These are phyloP conservation scores for Thymus quinquecostatus DNA, from an alignment of 257 asterid genomes.

Conservation along the genomic window DNA sequence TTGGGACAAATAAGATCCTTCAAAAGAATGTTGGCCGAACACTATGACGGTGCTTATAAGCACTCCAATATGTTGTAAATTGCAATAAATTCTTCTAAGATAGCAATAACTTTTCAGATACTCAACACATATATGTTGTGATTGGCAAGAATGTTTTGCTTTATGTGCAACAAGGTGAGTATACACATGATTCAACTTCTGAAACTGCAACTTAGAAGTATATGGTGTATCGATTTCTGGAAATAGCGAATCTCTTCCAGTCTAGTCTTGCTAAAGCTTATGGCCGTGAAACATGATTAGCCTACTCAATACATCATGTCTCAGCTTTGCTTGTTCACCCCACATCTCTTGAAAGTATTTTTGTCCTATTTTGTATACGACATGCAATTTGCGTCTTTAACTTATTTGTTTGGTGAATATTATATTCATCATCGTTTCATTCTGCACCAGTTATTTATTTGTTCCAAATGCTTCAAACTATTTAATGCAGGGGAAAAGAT, in stretches of 20 bases:
- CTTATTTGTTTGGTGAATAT: constrained; percentile 6
- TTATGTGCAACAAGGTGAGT: not conserved
- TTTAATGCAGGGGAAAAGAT: constrained; percentile 71
- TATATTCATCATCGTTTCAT: constrained; percentile 9
- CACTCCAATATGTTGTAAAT: not conserved
- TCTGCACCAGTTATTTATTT: constrained; percentile 22
- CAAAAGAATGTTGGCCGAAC: not conserved
- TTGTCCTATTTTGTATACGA: constrained; percentile 7
- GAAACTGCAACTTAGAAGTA: not conserved
- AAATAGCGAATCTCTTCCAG: not conserved
- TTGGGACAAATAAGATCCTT: not conserved
- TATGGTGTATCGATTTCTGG: not conserved
- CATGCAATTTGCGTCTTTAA: constrained; percentile 17
- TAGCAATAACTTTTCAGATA: not conserved
- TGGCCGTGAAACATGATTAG: constrained; percentile 23
- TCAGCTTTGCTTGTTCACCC: constrained; percentile 19
- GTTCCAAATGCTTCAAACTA: constrained; percentile 31
- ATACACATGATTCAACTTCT: constrained; percentile 10
- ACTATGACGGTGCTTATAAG: not conserved
- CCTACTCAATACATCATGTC: constrained; percentile 22
- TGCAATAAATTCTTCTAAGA: not conserved
- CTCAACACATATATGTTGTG: constrained; percentile 8
- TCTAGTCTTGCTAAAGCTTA: not conserved
- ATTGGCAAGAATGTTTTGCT: constrained; percentile 5
- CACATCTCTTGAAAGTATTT: constrained; percentile 12